Conservation (phyloP, 371 early-diverging fungal genomes). For the Dentiscutata heterogama region DNA sequence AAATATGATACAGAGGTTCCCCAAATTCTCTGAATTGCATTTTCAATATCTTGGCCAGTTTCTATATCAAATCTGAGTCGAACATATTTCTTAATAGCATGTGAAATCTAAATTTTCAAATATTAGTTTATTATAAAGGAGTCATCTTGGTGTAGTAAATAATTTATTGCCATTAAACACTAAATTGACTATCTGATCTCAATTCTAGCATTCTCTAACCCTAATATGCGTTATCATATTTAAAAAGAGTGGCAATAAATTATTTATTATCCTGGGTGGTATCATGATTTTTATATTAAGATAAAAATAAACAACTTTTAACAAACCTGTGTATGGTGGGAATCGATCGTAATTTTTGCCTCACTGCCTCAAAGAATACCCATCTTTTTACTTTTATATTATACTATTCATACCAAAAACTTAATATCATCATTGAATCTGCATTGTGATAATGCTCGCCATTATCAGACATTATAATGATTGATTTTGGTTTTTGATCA, state of each 20-base stretch:
- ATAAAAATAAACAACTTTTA: not conserved
- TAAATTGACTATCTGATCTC: no score
- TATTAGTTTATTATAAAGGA: not conserved
- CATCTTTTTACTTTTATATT: not conserved
- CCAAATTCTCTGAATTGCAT: not conserved
- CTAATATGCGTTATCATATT: no score
- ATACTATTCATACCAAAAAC: not conserved
- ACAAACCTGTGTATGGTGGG: not conserved
- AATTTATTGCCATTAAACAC: no score
- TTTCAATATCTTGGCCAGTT: not conserved
- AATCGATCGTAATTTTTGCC: not conserved
- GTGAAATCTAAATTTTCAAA: not conserved
- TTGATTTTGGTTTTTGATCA: not conserved
- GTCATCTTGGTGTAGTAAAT: no score
- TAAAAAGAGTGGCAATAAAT: no score
- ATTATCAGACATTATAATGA: constrained; percentile 12
- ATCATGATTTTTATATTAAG: not conserved
- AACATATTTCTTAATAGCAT: not conserved
- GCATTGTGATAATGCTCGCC: not conserved
- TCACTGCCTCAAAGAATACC: not conserved
- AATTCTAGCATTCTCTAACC: no score
- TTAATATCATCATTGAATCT: not conserved
- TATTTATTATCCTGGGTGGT: no score
- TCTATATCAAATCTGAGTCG: not conserved
- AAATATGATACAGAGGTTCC: not conserved